phyloP scores from a whole-genome alignment of 164 flowering plant genomes.

The Vitis amurensis region DNA sequence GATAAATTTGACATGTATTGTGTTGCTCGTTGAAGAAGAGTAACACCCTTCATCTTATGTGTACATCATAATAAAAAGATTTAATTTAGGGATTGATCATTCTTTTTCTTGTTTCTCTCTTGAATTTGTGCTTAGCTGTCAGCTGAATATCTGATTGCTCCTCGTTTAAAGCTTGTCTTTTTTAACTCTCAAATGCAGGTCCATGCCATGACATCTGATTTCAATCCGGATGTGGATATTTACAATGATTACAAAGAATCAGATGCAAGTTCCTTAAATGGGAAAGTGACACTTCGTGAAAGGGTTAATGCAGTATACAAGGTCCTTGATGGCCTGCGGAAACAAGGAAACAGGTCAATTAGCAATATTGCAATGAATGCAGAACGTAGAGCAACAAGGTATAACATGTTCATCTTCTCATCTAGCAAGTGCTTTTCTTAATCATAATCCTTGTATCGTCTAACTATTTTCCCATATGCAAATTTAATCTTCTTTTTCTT shows the following conservation, averaged over 20 bases:
- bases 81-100: too few species aligned
- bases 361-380: constrained; percentile 30
- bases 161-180: not conserved
- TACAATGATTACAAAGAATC: constrained; percentile 28
- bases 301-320: constrained; percentile 28
- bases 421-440: too few species aligned
- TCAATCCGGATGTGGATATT: constrained; percentile 27
- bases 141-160: not conserved
- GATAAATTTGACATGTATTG: too few species aligned
- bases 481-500: not conserved
- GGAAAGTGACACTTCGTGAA: constrained; percentile 14
- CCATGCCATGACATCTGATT: constrained; percentile 38
- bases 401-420: not conserved
- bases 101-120: too few species aligned
- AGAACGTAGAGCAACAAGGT: constrained; percentile 24
- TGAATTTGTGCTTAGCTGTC: not conserved
- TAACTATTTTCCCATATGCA: not conserved
- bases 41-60: too few species aligned
- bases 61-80: too few species aligned
- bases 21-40: too few species aligned
- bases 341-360: constrained; percentile 34
- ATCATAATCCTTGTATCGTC: too few species aligned
- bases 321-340: constrained; percentile 33
- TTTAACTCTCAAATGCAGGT: constrained; percentile 9
- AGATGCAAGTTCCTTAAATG: constrained; percentile 21